Evolutionary conservation across 495 filamentous ascomycete genomes (phyloP), one percentile per base, ranked within the genome.

Genomic region (Penicillium soppii): DNA sequence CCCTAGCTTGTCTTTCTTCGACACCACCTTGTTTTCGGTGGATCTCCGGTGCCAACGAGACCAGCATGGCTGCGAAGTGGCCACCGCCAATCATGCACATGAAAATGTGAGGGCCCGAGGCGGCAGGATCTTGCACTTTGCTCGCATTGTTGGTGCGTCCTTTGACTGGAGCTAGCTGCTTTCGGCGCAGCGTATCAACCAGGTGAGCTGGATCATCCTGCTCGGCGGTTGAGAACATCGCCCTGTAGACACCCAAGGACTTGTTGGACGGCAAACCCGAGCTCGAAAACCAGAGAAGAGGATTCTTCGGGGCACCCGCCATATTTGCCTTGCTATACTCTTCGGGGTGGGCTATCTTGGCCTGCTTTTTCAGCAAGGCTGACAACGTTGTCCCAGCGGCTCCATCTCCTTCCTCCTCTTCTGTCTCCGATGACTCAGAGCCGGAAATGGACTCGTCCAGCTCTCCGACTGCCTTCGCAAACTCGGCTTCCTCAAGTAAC

Each of bases 1-100:
- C 88, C 2, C 83, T 82, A 7, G 91, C 89, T 60, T 94, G 87
- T 50, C 88, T 82, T 44, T 92, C 88, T 54, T 90, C 76, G 2
- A 83, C 73, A 2, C 90, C 90, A 22, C 81, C 73, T 39, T 82
- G 72, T 50, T 82, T 82, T 54, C 90, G 91, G 42, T 82, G 82
- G 33, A 83, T 71, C 54, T 88, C 90, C 0, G 95, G 92, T 0
- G 88, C 85, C 3, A 97, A 77, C 3, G 91, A 90, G 16, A 97
- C 86, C 26, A 97, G 75, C 91, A 97, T 97, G 17, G 88, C 95
- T 0, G 94, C 94, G 65, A 98, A 97, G 59, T 98, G 94, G 2
- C 94, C 94, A 54, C 94, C 94, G 7, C 94, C 94, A 47, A 97
- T 95, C 94, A 98, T 98, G 67, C 91, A 97, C 48, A 97, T 81